These are phyloP conservation scores for Fusarium torreyae DNA, from an alignment of 2,329 filamentous ascomycete genomes.

Conservation along the genomic window DNA sequence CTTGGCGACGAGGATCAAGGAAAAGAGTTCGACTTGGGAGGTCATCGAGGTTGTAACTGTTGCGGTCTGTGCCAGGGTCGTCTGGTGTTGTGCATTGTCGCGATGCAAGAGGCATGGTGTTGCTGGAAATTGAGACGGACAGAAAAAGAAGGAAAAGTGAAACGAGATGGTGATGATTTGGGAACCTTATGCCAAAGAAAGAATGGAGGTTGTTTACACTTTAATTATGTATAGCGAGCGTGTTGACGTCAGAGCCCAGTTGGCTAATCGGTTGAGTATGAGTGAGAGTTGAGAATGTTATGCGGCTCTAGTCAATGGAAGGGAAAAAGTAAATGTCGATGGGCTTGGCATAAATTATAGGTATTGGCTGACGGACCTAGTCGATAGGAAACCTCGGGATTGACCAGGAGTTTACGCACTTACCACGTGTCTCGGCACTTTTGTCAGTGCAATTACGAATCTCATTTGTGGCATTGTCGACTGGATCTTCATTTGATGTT, in stretches of 20 bases:
- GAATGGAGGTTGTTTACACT: too few species aligned
- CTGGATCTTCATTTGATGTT: constrained; percentile 25
- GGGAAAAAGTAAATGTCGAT: neutral
- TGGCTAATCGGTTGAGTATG: neutral
- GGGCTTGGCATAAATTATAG: constrained; percentile 27
- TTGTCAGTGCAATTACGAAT: constrained; percentile 21
- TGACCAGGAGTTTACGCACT: constrained; percentile 10
- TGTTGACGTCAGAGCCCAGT: neutral
- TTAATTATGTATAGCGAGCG: neutral
- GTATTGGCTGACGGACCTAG: neutral
- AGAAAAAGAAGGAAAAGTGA: neutral
- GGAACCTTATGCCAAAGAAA: too few species aligned
- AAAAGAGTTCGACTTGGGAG: constrained; percentile 1
- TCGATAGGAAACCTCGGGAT: neutral
- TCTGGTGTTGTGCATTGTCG: constrained; percentile 1
- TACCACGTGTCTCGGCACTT: constrained; percentile 1
- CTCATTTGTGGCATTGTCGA: constrained; percentile 6
- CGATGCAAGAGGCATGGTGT: neutral
- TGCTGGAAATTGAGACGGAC: neutral
- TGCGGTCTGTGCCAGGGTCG: constrained; percentile 3
- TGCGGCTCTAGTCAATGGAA: neutral
- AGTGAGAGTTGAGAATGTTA: neutral
- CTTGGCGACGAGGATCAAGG: constrained; percentile 1
- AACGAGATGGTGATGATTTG: neutral
- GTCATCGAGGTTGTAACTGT: constrained; percentile 25